Evolutionary conservation across 2,329 filamentous ascomycete genomes (phyloP).

Genomic region (Bipolaris victoriae): DNA sequence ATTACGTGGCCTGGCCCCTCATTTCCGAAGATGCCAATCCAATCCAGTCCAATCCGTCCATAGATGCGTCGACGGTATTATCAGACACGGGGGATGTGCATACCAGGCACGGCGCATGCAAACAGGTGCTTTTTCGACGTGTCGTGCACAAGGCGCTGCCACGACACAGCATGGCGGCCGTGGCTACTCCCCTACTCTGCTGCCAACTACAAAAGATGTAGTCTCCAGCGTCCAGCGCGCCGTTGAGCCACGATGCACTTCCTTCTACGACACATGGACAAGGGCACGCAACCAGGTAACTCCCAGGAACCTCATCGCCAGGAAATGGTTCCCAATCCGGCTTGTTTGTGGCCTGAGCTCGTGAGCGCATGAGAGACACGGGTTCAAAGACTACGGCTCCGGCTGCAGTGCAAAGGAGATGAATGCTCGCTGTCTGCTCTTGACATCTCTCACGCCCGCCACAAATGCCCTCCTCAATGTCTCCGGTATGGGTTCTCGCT

Average conservation of each 20-base stretch:
- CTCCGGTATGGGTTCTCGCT: constrained; percentile 43
- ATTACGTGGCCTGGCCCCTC: constrained; percentile 16
- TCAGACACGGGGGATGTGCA: no score
- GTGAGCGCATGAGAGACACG: constrained; percentile 21
- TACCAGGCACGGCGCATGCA: background rate
- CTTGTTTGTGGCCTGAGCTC: constrained; percentile 25
- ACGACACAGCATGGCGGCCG: background rate
- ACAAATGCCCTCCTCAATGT: constrained; percentile 38
- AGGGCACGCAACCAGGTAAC: constrained; percentile 15
- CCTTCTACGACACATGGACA: no score
- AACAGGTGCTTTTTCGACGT: constrained; percentile 6
- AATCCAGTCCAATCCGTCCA: background rate
- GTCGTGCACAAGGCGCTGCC: constrained; percentile 2
- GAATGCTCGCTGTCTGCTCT: constrained; percentile 12
- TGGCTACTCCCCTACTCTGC: background rate
- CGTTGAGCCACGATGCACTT: no score
- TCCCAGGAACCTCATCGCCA: constrained; percentile 23
- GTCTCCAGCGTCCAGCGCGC: no score
- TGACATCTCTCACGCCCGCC: constrained; percentile 5
- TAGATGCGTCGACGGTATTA: background rate
- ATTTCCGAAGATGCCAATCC: constrained; percentile 12
- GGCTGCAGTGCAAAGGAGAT: constrained; percentile 17
- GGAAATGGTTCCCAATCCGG: constrained; percentile 21
- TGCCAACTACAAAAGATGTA: background rate
- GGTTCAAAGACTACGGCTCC: constrained; percentile 24